Evolutionary conservation across 2,329 filamentous ascomycete species (phyloP).

Genomic region (Pseudogymnoascus sp.): DNA sequence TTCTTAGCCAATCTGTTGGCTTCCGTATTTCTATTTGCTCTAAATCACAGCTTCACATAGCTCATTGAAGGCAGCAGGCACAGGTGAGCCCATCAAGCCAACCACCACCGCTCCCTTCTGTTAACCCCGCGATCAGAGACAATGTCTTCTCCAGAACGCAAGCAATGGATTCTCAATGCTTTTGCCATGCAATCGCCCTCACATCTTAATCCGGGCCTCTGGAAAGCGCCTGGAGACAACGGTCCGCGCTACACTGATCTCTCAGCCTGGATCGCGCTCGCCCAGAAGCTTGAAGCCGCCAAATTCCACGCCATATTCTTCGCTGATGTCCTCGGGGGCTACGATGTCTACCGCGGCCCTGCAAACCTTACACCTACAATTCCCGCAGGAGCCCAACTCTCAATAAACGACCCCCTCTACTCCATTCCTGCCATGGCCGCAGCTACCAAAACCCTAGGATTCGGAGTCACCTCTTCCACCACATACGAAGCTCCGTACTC

Average conservation of each 20-base stretch:
- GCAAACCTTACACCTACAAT: constrained; percentile 51
- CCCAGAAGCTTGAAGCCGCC: constrained; percentile 49
- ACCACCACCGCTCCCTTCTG: neutral
- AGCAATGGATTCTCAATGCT: constrained; percentile 41
- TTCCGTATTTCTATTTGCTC: neutral
- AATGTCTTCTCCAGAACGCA: constrained; percentile 21
- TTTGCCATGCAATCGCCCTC: constrained; percentile 42
- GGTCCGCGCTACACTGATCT: constrained; percentile 54
- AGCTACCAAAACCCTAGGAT: constrained; percentile 54
- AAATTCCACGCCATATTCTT: constrained; percentile 61
- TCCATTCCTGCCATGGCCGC: constrained; percentile 60
- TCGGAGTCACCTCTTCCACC: constrained; percentile 58
- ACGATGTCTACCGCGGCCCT: constrained; percentile 60
- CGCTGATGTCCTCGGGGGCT: constrained; percentile 57
- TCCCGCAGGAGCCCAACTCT: constrained; percentile 56
- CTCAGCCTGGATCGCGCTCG: constrained; percentile 52
- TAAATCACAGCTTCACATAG: neutral
- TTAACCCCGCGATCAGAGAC: neutral
- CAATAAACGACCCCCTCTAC: constrained; percentile 58
- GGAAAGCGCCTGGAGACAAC: constrained; percentile 56
- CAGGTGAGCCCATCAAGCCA: neutral
- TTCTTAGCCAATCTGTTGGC: neutral
- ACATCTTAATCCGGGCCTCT: constrained; percentile 47
- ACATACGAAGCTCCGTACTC: constrained; percentile 63
- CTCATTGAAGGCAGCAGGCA: neutral